Conservation (phyloP, 2,329 filamentous ascomycete genomes). For the Dactylonectria estremocensis region DNA sequence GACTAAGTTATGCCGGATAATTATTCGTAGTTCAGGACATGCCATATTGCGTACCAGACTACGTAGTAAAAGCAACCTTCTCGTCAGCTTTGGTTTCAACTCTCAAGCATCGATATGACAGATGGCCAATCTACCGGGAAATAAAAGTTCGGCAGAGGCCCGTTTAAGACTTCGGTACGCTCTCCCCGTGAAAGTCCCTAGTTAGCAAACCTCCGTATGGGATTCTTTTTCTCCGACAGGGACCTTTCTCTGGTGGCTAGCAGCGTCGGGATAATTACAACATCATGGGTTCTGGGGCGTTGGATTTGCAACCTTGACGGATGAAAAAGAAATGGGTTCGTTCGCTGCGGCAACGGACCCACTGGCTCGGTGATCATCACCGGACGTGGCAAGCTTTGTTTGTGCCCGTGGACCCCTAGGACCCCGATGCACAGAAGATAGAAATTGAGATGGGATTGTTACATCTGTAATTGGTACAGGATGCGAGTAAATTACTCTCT, state of each 20-base stretch:
- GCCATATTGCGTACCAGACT: not conserved
- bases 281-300: not conserved
- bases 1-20: not conserved
- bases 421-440: not conserved
- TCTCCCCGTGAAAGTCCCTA: not conserved
- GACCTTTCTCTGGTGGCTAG: not conserved
- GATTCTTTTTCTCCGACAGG: not conserved
- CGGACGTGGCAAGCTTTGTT: conserved; percentile 5
- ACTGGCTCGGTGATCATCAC: conserved; percentile 6
- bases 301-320: conserved; percentile 13
- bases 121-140: not conserved
- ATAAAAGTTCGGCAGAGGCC: not conserved
- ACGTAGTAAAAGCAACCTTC: too few relatives aligned
- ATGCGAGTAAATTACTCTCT: not conserved
- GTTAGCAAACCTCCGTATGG: not conserved
- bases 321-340: conserved; percentile 14
- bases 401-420: not conserved
- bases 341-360: not conserved
- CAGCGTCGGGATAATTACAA: conserved; percentile 11
- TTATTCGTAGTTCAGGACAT: not conserved
- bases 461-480: not conserved
- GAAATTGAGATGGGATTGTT: not conserved
- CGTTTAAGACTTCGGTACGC: not conserved
- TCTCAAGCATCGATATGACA: not conserved
- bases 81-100: not conserved